These are phyloP conservation scores for Flammula alnicola DNA, from an alignment of 1,284 basidiomycete genomes.

Conservation along the genomic window DNA sequence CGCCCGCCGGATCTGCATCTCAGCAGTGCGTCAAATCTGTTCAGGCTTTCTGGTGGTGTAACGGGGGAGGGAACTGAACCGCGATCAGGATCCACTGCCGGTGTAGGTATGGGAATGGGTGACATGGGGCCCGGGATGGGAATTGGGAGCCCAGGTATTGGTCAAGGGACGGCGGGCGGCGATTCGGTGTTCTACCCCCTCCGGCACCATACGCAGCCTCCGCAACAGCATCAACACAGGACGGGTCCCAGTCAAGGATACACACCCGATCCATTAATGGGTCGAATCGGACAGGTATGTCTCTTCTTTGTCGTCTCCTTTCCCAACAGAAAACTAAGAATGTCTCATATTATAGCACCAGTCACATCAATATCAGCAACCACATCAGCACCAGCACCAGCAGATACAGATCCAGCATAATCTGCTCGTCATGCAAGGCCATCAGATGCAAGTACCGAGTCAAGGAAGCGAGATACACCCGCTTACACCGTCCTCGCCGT, in stretches of 20 bases:
- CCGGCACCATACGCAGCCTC: background rate
- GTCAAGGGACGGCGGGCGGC: too few relatives aligned
- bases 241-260: background rate
- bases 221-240: background rate
- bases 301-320: background rate
- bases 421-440: background rate
- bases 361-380: background rate
- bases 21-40: conserved; percentile 24
- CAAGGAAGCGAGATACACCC: conserved; percentile 1
- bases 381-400: background rate
- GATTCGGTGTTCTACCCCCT: conserved; percentile 1
- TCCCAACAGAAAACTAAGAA: background rate
- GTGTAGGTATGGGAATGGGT: background rate
- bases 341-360: background rate
- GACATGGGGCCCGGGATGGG: background rate
- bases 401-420: background rate
- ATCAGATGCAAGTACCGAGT: background rate
- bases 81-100: background rate
- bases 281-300: conserved; percentile 6
- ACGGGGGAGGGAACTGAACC: background rate
- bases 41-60: conserved; percentile 12
- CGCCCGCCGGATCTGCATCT: conserved; percentile 33
- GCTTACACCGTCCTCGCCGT: background rate
- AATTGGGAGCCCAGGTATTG: background rate
- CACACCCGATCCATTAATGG: background rate